Conservation (phyloP, 192 early-diverging fungal species). For the Backusella luteola region DNA sequence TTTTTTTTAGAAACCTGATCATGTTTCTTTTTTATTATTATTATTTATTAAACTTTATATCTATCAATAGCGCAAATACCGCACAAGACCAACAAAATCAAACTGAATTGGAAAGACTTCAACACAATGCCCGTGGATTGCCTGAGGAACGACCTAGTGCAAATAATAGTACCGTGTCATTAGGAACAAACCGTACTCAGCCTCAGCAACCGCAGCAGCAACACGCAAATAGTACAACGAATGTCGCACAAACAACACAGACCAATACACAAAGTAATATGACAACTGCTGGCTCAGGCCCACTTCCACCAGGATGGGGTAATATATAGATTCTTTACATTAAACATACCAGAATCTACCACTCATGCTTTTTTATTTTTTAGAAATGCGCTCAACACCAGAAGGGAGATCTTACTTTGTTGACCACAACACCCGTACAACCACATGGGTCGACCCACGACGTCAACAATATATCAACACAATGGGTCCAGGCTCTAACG, state of each 20-base stretch:
- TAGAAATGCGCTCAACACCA: slow-evolving; percentile 70
- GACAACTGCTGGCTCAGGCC: slow-evolving; percentile 66
- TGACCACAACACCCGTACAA: slow-evolving; percentile 86
- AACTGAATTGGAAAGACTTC: slow-evolving; percentile 73
- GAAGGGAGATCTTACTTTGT: slow-evolving; percentile 87
- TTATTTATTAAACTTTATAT: not conserved
- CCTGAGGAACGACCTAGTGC: slow-evolving; percentile 59
- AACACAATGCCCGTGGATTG: slow-evolving; percentile 80
- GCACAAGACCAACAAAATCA: slow-evolving; percentile 49
- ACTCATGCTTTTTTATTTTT: not conserved
- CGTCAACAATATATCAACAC: slow-evolving; percentile 59
- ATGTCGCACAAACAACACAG: slow-evolving; percentile 5
- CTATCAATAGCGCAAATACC: slow-evolving; percentile 13
- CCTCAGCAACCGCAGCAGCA: slow-evolving; percentile 31
- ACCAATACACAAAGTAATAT: slow-evolving; percentile 44
- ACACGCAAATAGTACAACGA: slow-evolving; percentile 7
- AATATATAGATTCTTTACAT: not conserved
- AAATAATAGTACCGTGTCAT: slow-evolving; percentile 12
- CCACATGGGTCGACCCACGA: slow-evolving; percentile 91
- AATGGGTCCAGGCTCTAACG: slow-evolving; percentile 50
- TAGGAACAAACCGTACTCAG: not conserved
- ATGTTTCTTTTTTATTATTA: not conserved
- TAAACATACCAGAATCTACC: not conserved
- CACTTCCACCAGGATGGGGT: slow-evolving; percentile 82
- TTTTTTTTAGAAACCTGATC: not conserved